These are phyloP conservation scores for Ganoderma boninense DNA, from an alignment of 1,284 basidiomycete genomes.

Conservation along the genomic window DNA sequence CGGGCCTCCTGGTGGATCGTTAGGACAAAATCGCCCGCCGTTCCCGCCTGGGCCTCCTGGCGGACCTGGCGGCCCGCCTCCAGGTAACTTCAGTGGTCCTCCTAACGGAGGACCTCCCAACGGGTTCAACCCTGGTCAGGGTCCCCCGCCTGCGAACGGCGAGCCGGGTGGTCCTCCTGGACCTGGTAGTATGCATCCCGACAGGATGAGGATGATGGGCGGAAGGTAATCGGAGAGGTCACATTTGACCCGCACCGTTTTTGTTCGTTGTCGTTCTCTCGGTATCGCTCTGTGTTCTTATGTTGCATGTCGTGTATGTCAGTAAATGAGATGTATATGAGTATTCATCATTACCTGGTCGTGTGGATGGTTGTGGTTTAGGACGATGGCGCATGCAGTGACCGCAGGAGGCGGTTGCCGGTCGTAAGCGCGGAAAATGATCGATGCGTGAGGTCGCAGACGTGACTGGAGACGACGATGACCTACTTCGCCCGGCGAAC, in stretches of 20 bases:
- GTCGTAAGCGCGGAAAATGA: not conserved
- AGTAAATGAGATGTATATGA: not conserved
- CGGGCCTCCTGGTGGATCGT: constrained; percentile 43
- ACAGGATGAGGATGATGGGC: constrained; percentile 85
- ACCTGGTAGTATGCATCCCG: constrained; percentile 81
- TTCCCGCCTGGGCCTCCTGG: constrained; percentile 62
- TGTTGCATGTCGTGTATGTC: constrained; percentile 2
- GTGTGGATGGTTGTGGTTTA: not conserved
- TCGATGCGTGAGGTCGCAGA: constrained; percentile 18
- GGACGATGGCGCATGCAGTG: no score
- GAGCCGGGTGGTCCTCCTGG: constrained; percentile 43
- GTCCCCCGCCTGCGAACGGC: constrained; percentile 36
- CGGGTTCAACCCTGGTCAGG: constrained; percentile 47
- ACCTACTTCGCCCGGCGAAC: not conserved
- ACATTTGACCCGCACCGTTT: not conserved
- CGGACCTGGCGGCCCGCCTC: constrained; percentile 39
- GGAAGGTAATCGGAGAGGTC: constrained; percentile 35
- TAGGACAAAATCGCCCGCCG: constrained; percentile 52
- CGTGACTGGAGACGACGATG: constrained; percentile 17
- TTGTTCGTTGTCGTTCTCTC: not conserved
- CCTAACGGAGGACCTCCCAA: constrained; percentile 43
- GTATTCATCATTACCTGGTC: not conserved
- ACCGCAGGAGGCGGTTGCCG: not conserved
- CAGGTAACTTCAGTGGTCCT: constrained; percentile 48
- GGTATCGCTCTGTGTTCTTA: not conserved